Evolutionary conservation across 140 eudicot genomes (phyloP), one percentile per base, ranked within the genome.

Genomic region (Anethum foeniculum): DNA sequence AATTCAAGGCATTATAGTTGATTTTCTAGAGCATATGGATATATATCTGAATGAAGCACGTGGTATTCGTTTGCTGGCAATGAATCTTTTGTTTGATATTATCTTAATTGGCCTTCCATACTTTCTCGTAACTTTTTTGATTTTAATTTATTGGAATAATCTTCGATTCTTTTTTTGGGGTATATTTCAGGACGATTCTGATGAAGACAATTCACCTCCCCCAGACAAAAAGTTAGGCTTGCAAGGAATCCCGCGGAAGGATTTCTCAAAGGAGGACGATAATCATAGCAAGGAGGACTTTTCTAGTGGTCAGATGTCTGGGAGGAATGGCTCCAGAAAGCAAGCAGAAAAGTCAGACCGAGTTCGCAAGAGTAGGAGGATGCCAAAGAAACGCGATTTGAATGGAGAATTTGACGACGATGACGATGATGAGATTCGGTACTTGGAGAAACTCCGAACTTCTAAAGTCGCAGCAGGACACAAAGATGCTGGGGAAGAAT

Each of bases 391-490:
- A 44, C 85, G 83, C 34, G 69, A 77, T 30, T 65, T 81, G 48
- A 90, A 85, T 85, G 92, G 82, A 43, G 87, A 64, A 82, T 79
- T 73, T 78, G 91, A 87, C 15, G 91, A 83, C n/a, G 93, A 89
- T 27, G 79, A 47, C 41, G 97, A 92, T 79, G 93, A 92, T n/a
- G 97, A 90, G 90, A 85, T 93, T n/a, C 90, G 98, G 44, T 93
- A 89, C 85, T 91, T 93, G 69, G 90, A 89, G 81, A 93, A 89
- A 83, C 90, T 91, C 84, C 85, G 82, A 81, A 68, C 84, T 64
- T 64, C 88, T 6, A 91, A 77, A 84, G 62, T 74, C 58, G 46
- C 86, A 49, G 82, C 46, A 84, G 64, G 71, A 21, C 30, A 28
- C 80, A 87, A 83, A 87, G 91, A 64, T 27, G 79, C 78, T 84